A percentile compares a stretch with the other conserved stretches of the same genome.
These are phyloP conservation scores for Nepenthes mirabilis DNA, from an alignment of 148 eudicot genomes.

Conservation along the genomic window DNA sequence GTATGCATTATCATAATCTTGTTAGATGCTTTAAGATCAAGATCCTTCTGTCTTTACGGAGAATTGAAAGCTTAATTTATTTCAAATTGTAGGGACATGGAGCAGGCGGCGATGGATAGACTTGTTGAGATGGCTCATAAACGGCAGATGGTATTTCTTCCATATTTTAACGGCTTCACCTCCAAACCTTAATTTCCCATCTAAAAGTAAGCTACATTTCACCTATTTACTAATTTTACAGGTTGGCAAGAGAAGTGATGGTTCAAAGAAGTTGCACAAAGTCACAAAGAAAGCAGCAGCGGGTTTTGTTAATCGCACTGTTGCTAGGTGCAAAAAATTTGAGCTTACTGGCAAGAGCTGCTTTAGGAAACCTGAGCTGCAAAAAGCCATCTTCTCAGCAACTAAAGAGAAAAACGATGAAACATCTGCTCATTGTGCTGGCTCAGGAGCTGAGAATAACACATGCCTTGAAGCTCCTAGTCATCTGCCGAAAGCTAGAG, in stretches of 20 bases:
- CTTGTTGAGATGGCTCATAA: conserved; percentile 47
- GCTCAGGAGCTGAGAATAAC: neutral
- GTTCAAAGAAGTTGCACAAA: conserved; percentile 33
- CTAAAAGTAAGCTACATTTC: neutral
- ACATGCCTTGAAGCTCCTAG: conserved; percentile 16
- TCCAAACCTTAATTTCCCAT: neutral
- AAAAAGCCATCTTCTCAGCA: conserved; percentile 21
- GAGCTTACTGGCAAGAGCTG: conserved; percentile 38
- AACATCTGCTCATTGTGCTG: conserved; percentile 4
- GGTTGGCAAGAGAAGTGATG: conserved; percentile 33
- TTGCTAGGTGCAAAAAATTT: conserved; percentile 30
- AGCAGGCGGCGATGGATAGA: conserved; percentile 40
- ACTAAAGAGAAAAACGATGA: conserved; percentile 13
- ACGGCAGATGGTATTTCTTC: conserved; percentile 29
- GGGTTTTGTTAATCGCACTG: conserved; percentile 38
- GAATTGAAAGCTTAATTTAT: neutral
- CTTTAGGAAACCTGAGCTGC: conserved; percentile 37
- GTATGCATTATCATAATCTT: conserved; percentile 10
- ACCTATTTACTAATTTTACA: neutral
- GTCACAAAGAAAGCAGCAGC: conserved; percentile 40
- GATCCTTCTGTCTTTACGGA: neutral
- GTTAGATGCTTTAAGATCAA: neutral
- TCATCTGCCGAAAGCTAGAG: conserved; percentile 12
- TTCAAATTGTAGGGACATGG: conserved; percentile 27
- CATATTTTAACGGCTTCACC: neutral